phyloP scores from a whole-genome alignment of 1,284 basidiomycete genomes.

The Cryptococcus jaspeensis region DNA sequence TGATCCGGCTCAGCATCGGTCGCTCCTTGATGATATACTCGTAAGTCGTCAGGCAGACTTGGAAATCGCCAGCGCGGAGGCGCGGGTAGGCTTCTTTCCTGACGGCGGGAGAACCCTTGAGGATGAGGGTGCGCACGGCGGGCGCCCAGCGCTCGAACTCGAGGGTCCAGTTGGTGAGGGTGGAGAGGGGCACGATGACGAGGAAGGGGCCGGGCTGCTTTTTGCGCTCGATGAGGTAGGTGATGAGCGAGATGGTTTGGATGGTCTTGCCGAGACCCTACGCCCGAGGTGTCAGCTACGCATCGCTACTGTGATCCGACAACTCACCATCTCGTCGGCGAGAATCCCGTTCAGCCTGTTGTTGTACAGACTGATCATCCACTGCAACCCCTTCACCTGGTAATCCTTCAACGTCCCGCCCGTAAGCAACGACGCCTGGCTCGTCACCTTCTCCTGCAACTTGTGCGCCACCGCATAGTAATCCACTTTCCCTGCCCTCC shows the following conservation, averaged over 20 bases:
- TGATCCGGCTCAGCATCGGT: slow-evolving; percentile 82
- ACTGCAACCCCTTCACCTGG: slow-evolving; percentile 93
- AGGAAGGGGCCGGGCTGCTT: slow-evolving; percentile 91
- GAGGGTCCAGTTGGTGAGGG: slow-evolving; percentile 96
- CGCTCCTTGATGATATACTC: slow-evolving; percentile 99
- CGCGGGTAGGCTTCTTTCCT: slow-evolving; percentile 47
- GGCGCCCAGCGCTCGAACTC: slow-evolving; percentile 99
- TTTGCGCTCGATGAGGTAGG: slow-evolving; percentile 93
- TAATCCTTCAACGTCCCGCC: slow-evolving; percentile 87
- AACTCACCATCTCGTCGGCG: slow-evolving; percentile 84
- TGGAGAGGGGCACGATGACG: slow-evolving; percentile 96
- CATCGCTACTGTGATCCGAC: slow-evolving; percentile 59
- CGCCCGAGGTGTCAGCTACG: neutral
- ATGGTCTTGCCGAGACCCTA: slow-evolving; percentile 96
- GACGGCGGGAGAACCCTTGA: slow-evolving; percentile 83
- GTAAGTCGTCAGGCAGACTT: slow-evolving; percentile 95
- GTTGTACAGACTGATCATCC: slow-evolving; percentile 92
- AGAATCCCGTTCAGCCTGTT: slow-evolving; percentile 91
- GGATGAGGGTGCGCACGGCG: slow-evolving; percentile 75
- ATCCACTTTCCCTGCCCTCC: slow-evolving; percentile 75
- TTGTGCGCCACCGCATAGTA: slow-evolving; percentile 96
- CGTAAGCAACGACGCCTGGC: slow-evolving; percentile 78
- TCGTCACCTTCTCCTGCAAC: slow-evolving; percentile 82
- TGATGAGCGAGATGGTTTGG: slow-evolving; percentile 92
- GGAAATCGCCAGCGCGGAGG: slow-evolving; percentile 65